These are phyloP conservation scores for Xylariaceae sp. DNA, from an alignment of 2,329 filamentous ascomycete genomes.

Conservation along the genomic window DNA sequence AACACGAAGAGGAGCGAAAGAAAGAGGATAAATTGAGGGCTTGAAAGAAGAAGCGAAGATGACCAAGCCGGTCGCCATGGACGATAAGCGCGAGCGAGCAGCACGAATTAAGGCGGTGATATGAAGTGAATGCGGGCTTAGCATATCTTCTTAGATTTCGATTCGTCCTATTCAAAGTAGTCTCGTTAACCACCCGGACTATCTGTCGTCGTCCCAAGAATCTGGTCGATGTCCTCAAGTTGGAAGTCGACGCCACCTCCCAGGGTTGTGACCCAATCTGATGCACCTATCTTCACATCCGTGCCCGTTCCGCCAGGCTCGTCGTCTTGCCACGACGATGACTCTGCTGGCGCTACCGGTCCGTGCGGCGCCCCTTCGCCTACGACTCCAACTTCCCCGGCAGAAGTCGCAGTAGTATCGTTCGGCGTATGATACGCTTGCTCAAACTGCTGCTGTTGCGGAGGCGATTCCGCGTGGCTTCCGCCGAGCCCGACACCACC, in stretches of 20 bases:
- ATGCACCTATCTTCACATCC: slow-evolving; percentile 11
- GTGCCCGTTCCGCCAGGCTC: neutral
- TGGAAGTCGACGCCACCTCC: slow-evolving; percentile 17
- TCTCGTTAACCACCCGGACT: too few relatives aligned
- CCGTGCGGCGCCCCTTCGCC: slow-evolving; percentile 1
- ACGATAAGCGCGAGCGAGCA: too few relatives aligned
- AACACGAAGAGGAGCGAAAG: too few relatives aligned
- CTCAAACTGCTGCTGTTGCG: slow-evolving; percentile 18
- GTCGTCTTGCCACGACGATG: slow-evolving; percentile 19
- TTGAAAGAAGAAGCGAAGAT: too few relatives aligned
- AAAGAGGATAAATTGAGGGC: too few relatives aligned
- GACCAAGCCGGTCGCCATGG: too few relatives aligned
- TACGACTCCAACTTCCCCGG: slow-evolving; percentile 2
- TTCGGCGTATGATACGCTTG: slow-evolving; percentile 12
- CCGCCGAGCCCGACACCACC: slow-evolving; percentile 10
- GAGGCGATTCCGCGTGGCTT: slow-evolving; percentile 12
- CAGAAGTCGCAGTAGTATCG: slow-evolving; percentile 5
- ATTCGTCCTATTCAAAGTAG: too few relatives aligned
- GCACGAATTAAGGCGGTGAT: too few relatives aligned
- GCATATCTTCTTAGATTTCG: too few relatives aligned
- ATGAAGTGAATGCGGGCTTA: too few relatives aligned
- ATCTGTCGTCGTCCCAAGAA: slow-evolving; percentile 22
- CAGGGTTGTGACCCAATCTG: slow-evolving; percentile 23
- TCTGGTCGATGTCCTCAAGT: slow-evolving; percentile 21
- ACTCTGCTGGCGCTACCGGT: slow-evolving; percentile 1